These are phyloP conservation scores for Melampsora larici-populina DNA, from an alignment of 1,284 basidiomycete genomes.

Conservation along the genomic window DNA sequence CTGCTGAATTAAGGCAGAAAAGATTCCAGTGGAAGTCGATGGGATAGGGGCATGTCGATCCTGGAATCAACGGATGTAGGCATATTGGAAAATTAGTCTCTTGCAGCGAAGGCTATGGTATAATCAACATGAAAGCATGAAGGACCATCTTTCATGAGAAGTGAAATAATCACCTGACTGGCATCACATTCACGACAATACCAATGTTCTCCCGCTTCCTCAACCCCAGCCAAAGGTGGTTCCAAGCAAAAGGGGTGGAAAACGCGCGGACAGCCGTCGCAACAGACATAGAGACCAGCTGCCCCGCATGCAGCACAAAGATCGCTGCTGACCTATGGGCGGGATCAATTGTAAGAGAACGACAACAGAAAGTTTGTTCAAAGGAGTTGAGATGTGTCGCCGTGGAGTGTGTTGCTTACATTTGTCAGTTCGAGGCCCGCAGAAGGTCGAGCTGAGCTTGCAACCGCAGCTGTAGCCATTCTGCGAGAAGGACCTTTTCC, in stretches of 20 bases:
- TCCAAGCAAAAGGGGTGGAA: conserved; percentile 24
- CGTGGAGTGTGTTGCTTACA: not conserved
- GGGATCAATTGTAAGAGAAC: not conserved
- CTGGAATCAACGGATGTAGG: not conserved
- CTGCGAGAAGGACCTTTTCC: conserved; percentile 6
- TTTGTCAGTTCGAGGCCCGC: not conserved
- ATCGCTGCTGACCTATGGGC: not conserved
- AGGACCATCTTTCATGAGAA: no score
- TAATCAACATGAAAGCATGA: not conserved
- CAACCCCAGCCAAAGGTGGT: conserved; percentile 8
- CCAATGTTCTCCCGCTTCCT: conserved; percentile 19
- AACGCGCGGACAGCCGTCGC: conserved; percentile 14
- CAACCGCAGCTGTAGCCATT: not conserved
- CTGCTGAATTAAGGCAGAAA: conserved; percentile 13
- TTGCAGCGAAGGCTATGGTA: not conserved
- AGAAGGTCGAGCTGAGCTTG: not conserved
- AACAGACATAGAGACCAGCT: conserved; percentile 22
- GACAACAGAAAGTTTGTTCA: not conserved
- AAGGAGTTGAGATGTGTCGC: not conserved
- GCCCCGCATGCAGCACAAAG: conserved; percentile 14
- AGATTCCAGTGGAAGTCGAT: not conserved
- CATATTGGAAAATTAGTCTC: no score
- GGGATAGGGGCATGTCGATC: conserved; percentile 5
- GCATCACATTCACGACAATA: conserved; percentile 12
- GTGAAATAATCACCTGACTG: not conserved